phyloP scores from a whole-genome alignment of 129 eudicot species.

The sunflower (Helianthus annuus) region DNA sequence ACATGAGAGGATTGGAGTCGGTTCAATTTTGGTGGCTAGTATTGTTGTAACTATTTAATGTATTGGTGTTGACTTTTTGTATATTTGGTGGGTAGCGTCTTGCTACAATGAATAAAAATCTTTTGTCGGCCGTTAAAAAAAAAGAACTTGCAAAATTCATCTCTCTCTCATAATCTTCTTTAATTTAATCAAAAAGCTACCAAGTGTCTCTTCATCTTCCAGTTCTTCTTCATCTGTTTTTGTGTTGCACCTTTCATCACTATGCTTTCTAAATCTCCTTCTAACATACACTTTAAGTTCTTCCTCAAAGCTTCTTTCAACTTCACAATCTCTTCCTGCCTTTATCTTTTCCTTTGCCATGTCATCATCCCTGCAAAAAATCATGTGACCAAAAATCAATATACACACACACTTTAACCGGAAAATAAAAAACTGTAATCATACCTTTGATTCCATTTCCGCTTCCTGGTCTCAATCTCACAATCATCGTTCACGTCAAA shows the following conservation, averaged over 20 bases:
- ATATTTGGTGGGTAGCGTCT: too few relatives aligned
- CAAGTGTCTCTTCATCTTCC: constrained; percentile 39
- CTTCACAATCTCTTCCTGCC: background rate
- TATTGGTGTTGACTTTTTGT: too few relatives aligned
- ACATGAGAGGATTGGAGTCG: too few relatives aligned
- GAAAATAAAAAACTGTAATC: background rate
- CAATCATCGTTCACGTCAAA: constrained; percentile 14
- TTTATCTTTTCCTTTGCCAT: background rate
- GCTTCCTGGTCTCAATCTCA: constrained; percentile 30
- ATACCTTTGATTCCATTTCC: constrained; percentile 25
- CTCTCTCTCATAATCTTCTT: constrained; percentile 9
- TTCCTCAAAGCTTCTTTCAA: background rate
- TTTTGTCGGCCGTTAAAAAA: too few relatives aligned
- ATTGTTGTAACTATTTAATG: too few relatives aligned
- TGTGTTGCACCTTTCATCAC: background rate
- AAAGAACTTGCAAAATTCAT: too few relatives aligned
- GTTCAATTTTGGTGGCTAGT: too few relatives aligned
- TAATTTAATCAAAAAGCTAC: constrained; percentile 29
- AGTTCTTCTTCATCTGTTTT: background rate
- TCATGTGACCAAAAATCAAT: background rate
- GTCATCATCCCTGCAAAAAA: background rate
- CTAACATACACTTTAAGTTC: constrained; percentile 9
- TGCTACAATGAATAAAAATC: too few relatives aligned
- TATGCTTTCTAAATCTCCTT: background rate
- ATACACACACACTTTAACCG: background rate